Base-by-base conservation (phyloP, 2,329 filamentous ascomycete genomes). In the Teratosphaeriaceae sp. region DNA sequence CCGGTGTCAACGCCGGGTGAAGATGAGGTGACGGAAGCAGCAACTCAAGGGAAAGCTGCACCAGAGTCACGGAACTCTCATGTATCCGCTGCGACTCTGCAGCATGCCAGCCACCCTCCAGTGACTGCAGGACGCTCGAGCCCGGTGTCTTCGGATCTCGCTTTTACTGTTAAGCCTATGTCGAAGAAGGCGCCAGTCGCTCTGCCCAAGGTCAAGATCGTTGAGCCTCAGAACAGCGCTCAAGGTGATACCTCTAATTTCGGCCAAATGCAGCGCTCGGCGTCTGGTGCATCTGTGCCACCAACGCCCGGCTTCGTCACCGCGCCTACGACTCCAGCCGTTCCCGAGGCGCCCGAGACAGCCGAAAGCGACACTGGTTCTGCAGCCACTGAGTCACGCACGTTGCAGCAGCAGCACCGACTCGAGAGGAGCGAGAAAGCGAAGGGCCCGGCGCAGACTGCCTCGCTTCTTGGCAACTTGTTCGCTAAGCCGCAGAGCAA, bases 391-490 rank as follows among this genome's bases (percentile, higher is more conserved):
- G 15, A 18, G 37, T 15, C 18, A 29, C 19, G 15, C n/a, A 30
- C 12, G 20, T 18, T 21, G n/a, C 15, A 35, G 35, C 12, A n/a
- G 24, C 24, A 30, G 18, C 15, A 26, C 4, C 40, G 18, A 41
- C 44, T 16, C 5, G 40, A 45, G 42, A 56, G 54, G 46, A 19
- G 35, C 9, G 24, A 49, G 7, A 62, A 60, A 47, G 20, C 49
- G 15, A 62, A 61, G 43, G 62, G 61, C 26, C 60, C 62, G 3
- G 56, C 55, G n/a, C 55, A 62, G 52, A 63, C 62, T 1, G 58
- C 62, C 23, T 62, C 61, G 11, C 48, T 61, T 18, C 35, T 38
- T 16, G 35, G 35, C 5, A 62, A 57, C 40, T 46, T 58, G 19
- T 64, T 61, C 35, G 48, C 44, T 13, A 58, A 45, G 39, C 22